These are phyloP conservation scores for Botryotinia calthae DNA, from an alignment of 2,329 filamentous ascomycete genomes.

Conservation along the genomic window DNA sequence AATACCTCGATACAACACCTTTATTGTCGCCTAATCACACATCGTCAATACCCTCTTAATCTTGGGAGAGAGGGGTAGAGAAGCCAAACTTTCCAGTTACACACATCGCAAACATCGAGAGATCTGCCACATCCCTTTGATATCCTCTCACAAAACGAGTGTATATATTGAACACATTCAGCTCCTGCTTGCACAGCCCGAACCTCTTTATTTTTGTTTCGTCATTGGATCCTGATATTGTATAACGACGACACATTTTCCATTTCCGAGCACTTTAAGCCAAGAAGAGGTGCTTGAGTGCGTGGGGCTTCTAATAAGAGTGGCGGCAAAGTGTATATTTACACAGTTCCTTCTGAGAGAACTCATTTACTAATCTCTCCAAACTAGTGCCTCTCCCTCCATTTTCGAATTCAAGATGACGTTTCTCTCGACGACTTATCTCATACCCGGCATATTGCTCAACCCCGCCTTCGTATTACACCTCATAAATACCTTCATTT, in stretches of 20 bases:
- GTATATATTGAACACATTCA: neutral
- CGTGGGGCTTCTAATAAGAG: neutral
- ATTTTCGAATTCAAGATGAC: constrained; percentile 29
- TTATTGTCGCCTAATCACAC: neutral
- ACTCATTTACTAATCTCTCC: neutral
- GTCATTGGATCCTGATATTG: neutral
- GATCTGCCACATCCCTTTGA: neutral
- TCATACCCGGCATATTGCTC: constrained; percentile 41
- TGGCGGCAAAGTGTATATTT: neutral
- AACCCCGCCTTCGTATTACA: constrained; percentile 43
- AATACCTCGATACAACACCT: neutral
- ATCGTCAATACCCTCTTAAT: neutral
- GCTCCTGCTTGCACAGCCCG: neutral
- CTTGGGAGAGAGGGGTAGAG: neutral
- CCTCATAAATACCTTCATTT: constrained; percentile 42
- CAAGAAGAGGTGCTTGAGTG: neutral
- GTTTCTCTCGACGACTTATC: constrained; percentile 33
- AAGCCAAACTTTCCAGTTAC: neutral
- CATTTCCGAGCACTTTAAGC: neutral
- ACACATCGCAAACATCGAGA: neutral
- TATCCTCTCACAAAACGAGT: neutral
- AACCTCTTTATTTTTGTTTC: neutral
- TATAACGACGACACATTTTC: neutral
- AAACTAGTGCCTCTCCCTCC: constrained; percentile 1
- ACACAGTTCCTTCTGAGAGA: neutral